phyloP scores from a whole-genome alignment of 2,329 filamentous ascomycete genomes.

The Ceratocystis cacaofunesta region DNA sequence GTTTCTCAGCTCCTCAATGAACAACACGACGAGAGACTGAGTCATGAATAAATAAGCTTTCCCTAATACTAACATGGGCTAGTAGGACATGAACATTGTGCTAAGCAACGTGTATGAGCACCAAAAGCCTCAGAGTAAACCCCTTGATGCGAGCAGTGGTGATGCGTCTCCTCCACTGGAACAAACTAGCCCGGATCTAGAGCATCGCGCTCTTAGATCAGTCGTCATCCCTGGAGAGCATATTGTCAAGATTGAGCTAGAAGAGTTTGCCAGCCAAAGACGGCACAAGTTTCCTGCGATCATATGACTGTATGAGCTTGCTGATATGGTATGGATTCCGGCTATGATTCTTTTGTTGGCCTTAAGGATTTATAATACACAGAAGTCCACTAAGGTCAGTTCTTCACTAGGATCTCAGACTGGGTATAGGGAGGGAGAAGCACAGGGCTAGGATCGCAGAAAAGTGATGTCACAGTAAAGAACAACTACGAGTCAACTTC shows the following conservation, averaged over 20 bases:
- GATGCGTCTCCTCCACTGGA: background rate
- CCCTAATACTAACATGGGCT: background rate
- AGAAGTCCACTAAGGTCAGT: background rate
- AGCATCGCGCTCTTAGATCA: constrained; percentile 58
- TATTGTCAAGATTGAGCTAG: constrained; percentile 76
- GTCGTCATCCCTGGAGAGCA: constrained; percentile 79
- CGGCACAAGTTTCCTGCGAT: constrained; percentile 17
- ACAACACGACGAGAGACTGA: background rate
- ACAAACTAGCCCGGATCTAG: constrained; percentile 16
- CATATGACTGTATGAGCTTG: constrained; percentile 11
- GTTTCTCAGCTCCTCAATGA: constrained; percentile 18
- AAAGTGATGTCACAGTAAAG: too few species aligned
- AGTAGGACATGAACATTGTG: constrained; percentile 74
- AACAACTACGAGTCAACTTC: too few species aligned
- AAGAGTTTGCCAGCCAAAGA: constrained; percentile 52
- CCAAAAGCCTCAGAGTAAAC: constrained; percentile 24
- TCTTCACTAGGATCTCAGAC: background rate
- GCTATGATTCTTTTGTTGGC: background rate
- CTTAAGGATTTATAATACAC: background rate
- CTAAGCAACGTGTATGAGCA: constrained; percentile 81
- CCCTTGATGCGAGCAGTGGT: background rate
- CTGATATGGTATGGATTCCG: background rate
- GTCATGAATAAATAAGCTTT: too few species aligned
- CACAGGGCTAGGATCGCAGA: background rate
- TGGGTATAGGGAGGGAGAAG: background rate